Evolutionary conservation across 176 grass and related monocot genomes (phyloP), one percentile per base, ranked within the genome.

Genomic region (Elymus sibiricus): DNA sequence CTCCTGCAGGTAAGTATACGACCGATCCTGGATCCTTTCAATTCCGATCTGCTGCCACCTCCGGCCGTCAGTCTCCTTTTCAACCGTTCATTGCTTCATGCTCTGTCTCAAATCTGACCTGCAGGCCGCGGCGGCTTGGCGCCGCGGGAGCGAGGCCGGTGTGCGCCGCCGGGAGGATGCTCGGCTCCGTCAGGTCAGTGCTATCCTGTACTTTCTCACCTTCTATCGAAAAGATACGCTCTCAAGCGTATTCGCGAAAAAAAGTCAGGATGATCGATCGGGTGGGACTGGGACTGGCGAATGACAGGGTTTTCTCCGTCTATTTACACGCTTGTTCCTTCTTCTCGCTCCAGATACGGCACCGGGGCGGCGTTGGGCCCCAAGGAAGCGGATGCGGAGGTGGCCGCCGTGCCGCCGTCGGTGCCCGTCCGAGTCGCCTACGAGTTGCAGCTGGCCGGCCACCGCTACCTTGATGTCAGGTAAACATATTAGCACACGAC

Each of bases 391-490:
- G 68, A 4, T 7, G 49, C 49, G 59, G 27, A 21, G 29, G 28
- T 12, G 69, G 64, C 2, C 42, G 77, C 53, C 8, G 89, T 87
- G 70, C 93, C 95, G 29, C 91, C 64, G 35, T 98, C 93, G 32
- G 93, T 95, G 83, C 93, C 95, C 13, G 95, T 95, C 32, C 95
- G 93, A 37, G 86, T 98, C 70, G 95, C 95, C 22, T 71, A 95
- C 64, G 90, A 95, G 84, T 81, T 98, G 32, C 93, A 92, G 65
- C 90, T 89, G 70, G 93, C 95, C 19, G 91, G 93, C 0, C 88
- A 95, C 87, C 90, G 86, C 10, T 98, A 98, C 88, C 93, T 98
- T 22, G 95, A 98, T 76, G 88, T 98, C 88, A 94, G 95, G 93
- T 97, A 76, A 60, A 6, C 47, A 17, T 49, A 49, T 5, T 46